Percentiles rank a stretch among this genome's conserved stretches.
Conservation (phyloP, 2,329 filamentous ascomycete genomes). For the Aspergillus uvarum region DNA sequence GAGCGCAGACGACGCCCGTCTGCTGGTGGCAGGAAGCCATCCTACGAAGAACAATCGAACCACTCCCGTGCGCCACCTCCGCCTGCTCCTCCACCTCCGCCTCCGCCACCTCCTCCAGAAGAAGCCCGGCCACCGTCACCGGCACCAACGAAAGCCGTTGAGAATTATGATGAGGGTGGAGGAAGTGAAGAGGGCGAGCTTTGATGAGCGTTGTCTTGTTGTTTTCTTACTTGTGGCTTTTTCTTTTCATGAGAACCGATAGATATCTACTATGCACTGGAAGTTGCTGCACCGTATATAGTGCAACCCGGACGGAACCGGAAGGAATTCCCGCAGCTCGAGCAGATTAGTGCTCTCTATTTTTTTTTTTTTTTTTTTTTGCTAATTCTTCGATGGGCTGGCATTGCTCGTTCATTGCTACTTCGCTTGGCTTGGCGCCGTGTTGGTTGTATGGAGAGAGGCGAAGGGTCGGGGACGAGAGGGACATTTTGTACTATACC, state of each 20-base stretch:
- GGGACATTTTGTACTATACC: neutral
- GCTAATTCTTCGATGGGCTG: too few species aligned
- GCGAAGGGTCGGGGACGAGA: too few species aligned
- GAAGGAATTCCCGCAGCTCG: too few species aligned
- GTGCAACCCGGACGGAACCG: too few species aligned
- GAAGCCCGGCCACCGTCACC: neutral
- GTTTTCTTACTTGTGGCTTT: neutral
- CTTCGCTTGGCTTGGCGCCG: too few species aligned
- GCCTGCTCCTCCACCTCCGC: conserved; percentile 10
- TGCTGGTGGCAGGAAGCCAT: neutral
- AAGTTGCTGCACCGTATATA: neutral
- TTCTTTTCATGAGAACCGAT: neutral
- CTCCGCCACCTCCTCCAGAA: conserved; percentile 11
- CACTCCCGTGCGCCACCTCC: neutral
- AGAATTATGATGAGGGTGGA: conserved; percentile 32
- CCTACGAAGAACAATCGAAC: neutral
- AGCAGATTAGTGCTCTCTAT: too few species aligned
- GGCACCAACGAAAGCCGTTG: neutral
- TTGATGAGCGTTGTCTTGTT: conserved; percentile 14
- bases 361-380: too few species aligned
- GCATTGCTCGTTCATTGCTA: too few species aligned
- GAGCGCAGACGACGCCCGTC: conserved; percentile 14
- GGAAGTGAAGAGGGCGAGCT: conserved; percentile 48
- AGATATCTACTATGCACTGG: neutral
- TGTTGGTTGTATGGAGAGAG: too few species aligned